A percentile compares a stretch with the other conserved stretches of the same genome.
Evolutionary conservation across 2,329 filamentous ascomycete species (phyloP).

Genomic region (Albifimbria verrucaria): DNA sequence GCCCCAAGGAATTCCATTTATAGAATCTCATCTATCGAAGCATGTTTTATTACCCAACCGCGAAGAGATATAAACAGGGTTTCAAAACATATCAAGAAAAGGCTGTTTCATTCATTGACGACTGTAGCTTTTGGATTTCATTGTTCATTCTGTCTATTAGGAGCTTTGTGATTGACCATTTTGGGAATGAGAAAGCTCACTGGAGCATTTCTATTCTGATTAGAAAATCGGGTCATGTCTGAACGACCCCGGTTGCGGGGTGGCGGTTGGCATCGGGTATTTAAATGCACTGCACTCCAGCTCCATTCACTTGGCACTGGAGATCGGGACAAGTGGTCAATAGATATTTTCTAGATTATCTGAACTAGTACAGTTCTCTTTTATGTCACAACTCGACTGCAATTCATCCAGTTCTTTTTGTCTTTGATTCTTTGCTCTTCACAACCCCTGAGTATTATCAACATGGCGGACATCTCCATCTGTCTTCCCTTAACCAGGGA

Average conservation of each 20-base stretch:
- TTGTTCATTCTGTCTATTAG: too few species aligned
- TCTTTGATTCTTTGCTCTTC: not conserved
- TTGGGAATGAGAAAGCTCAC: too few species aligned
- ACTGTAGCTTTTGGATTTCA: too few species aligned
- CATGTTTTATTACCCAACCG: too few species aligned
- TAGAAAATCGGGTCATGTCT: not conserved
- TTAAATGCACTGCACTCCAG: not conserved
- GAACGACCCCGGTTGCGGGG: not conserved
- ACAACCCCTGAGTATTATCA: not conserved
- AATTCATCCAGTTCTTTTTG: not conserved
- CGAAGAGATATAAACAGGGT: too few species aligned
- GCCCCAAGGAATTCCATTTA: too few species aligned
- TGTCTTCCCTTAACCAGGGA: slow-evolving; percentile 61
- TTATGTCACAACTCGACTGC: not conserved
- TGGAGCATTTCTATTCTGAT: too few species aligned
- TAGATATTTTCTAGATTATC: not conserved
- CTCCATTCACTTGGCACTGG: not conserved
- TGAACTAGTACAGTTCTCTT: not conserved
- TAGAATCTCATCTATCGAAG: too few species aligned
- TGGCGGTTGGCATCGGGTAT: not conserved
- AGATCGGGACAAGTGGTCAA: not conserved
- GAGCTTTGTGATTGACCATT: too few species aligned
- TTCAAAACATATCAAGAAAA: too few species aligned
- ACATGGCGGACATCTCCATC: slow-evolving; percentile 45
- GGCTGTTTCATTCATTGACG: too few species aligned